Percentiles rank a stretch among this genome's conserved stretches.
phyloP scores from a whole-genome alignment of 805 yeast genomes.

The Starmerella floris region DNA sequence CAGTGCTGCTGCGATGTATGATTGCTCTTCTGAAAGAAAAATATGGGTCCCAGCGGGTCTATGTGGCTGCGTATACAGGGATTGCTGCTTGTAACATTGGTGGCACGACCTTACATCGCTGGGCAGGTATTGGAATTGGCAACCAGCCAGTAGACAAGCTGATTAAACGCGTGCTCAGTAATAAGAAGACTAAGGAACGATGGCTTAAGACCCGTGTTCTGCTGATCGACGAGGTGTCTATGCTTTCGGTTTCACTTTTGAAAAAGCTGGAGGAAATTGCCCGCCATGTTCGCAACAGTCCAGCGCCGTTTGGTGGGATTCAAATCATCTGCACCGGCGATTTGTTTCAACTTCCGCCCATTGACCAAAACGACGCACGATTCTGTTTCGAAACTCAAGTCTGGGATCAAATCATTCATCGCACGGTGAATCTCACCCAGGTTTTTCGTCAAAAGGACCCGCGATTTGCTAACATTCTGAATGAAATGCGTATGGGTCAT shows the following conservation, averaged over 20 bases:
- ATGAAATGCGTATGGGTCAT: slow-evolving; percentile 63
- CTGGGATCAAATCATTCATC: slow-evolving; percentile 53
- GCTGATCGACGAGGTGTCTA: slow-evolving; percentile 84
- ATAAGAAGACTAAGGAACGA: slow-evolving; percentile 32
- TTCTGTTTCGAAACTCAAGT: slow-evolving; percentile 65
- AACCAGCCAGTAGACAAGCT: slow-evolving; percentile 36
- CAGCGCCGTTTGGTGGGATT: slow-evolving; percentile 81
- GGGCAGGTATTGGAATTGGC: slow-evolving; percentile 78
- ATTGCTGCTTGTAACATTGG: slow-evolving; percentile 90
- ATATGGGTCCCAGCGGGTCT: slow-evolving; percentile 32
- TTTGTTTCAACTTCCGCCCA: slow-evolving; percentile 92
- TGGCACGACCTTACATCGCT: slow-evolving; percentile 76
- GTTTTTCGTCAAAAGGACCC: slow-evolving; percentile 81
- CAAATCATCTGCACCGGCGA: slow-evolving; percentile 89
- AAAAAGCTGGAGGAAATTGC: slow-evolving; percentile 66
- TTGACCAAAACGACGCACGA: slow-evolving; percentile 30
- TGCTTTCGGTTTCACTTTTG: slow-evolving; percentile 72
- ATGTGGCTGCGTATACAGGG: slow-evolving; percentile 90
- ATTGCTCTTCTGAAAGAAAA: slow-evolving; percentile 39
- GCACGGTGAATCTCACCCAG: slow-evolving; percentile 56
- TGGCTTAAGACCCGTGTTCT: slow-evolving; percentile 64
- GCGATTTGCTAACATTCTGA: slow-evolving; percentile 63
- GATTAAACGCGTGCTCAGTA: slow-evolving; percentile 37
- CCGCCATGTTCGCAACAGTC: slow-evolving; percentile 34
- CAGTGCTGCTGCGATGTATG: slow-evolving; percentile 62